Evolutionary conservation across 2,329 filamentous ascomycete genomes (phyloP).

Genomic region (Zymoseptoria pseudotritici): DNA sequence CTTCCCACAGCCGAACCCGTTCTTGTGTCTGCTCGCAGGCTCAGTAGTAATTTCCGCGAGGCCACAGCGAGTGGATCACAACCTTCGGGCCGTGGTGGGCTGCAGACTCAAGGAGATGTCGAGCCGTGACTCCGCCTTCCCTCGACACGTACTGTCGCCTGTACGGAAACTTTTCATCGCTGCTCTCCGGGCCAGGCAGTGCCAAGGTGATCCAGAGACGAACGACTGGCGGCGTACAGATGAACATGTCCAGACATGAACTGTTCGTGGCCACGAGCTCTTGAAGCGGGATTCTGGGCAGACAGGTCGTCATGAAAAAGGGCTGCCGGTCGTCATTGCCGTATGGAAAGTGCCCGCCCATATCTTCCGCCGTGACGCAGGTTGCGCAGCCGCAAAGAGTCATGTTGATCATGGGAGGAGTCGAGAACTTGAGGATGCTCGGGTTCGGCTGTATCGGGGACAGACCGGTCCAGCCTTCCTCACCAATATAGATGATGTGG

Average conservation of each 20-base stretch:
- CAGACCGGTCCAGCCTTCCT: too few species aligned
- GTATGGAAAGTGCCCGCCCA: too few species aligned
- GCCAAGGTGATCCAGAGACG: too few species aligned
- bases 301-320: not conserved
- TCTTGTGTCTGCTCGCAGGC: not conserved
- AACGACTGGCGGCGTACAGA: not conserved
- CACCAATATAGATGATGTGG: not conserved
- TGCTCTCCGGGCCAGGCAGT: too few species aligned
- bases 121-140: not conserved
- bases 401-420: too few species aligned
- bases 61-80: not conserved
- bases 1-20: not conserved
- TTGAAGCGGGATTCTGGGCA: not conserved
- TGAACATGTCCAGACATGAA: not conserved
- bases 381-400: not conserved
- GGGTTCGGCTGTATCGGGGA: not conserved
- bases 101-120: not conserved
- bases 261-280: not conserved
- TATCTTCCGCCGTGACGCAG: not conserved
- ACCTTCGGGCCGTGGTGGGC: too few species aligned
- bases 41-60: not conserved
- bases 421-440: not conserved
- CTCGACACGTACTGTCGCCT: too few species aligned
- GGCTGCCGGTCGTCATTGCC: too few species aligned
- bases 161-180: too few species aligned